Percentiles rank a stretch among this genome's conserved stretches.
Conservation (phyloP, 1,284 basidiomycete species). For the Tausonia pullulans region DNA sequence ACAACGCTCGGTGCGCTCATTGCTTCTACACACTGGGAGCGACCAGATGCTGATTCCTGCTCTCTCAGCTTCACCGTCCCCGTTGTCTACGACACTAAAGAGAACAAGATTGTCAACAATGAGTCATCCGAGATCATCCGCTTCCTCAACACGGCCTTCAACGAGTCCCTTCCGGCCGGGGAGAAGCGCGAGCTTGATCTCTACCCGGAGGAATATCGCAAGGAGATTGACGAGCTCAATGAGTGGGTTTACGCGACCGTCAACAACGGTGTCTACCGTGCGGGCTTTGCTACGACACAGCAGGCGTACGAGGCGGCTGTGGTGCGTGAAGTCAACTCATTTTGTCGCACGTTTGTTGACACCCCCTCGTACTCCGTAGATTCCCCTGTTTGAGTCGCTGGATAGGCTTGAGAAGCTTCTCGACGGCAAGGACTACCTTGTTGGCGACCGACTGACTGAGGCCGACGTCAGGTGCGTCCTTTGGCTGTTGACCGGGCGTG, state of each 20-base stretch:
- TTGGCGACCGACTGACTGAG: conserved; percentile 75
- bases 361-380: too few species aligned
- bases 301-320: conserved; percentile 63
- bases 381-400: conserved; percentile 59
- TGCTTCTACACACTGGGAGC: not conserved
- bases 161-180: conserved; percentile 48
- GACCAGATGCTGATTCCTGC: not conserved
- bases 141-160: conserved; percentile 76
- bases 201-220: conserved; percentile 60
- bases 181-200: conserved; percentile 58
- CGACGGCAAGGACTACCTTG: conserved; percentile 64
- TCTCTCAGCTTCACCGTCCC: conserved; percentile 56
- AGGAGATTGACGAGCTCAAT: conserved; percentile 78
- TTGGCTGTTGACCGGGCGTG: not conserved
- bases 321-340: not conserved
- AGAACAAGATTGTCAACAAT: conserved; percentile 83
- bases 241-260: conserved; percentile 68
- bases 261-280: conserved; percentile 64
- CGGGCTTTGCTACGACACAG: conserved; percentile 76
- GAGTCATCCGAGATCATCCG: conserved; percentile 90
- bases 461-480: conserved; percentile 53
- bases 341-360: conserved; percentile 23
- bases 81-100: conserved; percentile 90
- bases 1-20: conserved; percentile 7
- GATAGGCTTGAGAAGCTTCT: conserved; percentile 72